These are phyloP conservation scores for Fibroporia radiculosa DNA, from an alignment of 768 basidiomycete genomes.

Conservation along the genomic window DNA sequence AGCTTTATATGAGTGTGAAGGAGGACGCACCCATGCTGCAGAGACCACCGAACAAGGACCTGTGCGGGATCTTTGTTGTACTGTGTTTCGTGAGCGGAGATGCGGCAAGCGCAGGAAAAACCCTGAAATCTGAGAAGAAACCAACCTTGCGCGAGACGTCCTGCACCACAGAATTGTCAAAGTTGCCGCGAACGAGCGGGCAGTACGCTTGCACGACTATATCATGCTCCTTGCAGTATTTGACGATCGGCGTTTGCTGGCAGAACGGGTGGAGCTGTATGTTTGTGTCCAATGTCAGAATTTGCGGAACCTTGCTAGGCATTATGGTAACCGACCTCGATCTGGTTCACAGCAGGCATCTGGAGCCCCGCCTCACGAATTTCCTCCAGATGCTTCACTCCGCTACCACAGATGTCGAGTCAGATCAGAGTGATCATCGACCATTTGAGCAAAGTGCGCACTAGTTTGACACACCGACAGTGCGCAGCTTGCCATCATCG, in stretches of 20 bases:
- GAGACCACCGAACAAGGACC: constrained; percentile 85
- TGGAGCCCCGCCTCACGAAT: constrained; percentile 54
- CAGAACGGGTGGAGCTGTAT: constrained; percentile 66
- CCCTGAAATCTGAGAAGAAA: not conserved
- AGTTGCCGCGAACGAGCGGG: constrained; percentile 50
- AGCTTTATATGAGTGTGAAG: too few relatives aligned
- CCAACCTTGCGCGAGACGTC: constrained; percentile 43
- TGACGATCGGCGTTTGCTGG: constrained; percentile 75
- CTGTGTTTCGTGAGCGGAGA: too few relatives aligned
- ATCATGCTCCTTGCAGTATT: constrained; percentile 41
- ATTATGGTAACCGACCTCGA: constrained; percentile 47
- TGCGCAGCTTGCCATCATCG: constrained; percentile 29
- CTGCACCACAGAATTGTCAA: constrained; percentile 43
- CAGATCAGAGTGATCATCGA: not conserved
- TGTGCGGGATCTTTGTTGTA: constrained; percentile 57
- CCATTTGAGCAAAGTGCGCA: constrained; percentile 21
- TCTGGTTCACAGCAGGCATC: constrained; percentile 71
- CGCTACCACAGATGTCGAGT: constrained; percentile 29
- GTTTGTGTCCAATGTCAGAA: not conserved
- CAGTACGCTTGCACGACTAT: constrained; percentile 42
- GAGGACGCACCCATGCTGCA: constrained; percentile 66
- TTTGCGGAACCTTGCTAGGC: not conserved
- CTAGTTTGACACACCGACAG: constrained; percentile 44
- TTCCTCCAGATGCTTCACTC: constrained; percentile 67
- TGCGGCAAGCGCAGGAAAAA: not conserved